phyloP scores from a whole-genome alignment of 352 stramenopile genomes.

The Globisporangium megalacanthum region DNA sequence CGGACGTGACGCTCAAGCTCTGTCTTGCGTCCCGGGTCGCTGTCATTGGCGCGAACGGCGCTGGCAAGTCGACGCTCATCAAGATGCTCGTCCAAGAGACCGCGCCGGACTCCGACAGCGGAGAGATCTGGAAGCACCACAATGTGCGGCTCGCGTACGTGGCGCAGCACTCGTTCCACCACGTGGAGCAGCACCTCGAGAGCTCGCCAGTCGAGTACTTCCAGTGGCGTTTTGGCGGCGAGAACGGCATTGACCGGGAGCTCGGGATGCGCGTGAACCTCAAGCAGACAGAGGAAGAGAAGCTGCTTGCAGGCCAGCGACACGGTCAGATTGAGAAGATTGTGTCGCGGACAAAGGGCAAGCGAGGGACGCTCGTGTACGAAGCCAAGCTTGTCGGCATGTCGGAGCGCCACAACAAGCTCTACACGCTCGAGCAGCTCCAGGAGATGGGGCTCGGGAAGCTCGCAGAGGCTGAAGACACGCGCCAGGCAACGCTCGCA shows the following conservation, averaged over 20 bases:
- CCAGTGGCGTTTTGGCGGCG: slow-evolving; percentile 94
- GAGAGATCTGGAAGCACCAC: slow-evolving; percentile 82
- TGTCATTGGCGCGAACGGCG: slow-evolving; percentile 87
- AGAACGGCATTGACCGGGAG: slow-evolving; percentile 94
- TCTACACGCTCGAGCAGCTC: slow-evolving; percentile 62
- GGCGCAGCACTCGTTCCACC: slow-evolving; percentile 96
- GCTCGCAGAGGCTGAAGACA: slow-evolving; percentile 58
- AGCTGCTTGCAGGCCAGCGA: slow-evolving; percentile 87
- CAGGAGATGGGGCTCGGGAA: slow-evolving; percentile 65
- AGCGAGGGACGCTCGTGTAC: slow-evolving; percentile 78
- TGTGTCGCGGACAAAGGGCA: slow-evolving; percentile 82
- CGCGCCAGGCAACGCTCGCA: slow-evolving; percentile 52
- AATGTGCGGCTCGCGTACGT: slow-evolving; percentile 94
- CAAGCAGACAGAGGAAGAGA: slow-evolving; percentile 90
- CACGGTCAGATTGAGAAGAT: slow-evolving; percentile 92
- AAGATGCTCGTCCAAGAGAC: slow-evolving; percentile 91
- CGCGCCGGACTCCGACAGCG: slow-evolving; percentile 41
- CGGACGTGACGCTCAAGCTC: slow-evolving; percentile 75
- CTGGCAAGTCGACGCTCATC: slow-evolving; percentile 95
- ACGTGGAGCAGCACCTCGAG: slow-evolving; percentile 97
- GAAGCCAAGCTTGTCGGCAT: slow-evolving; percentile 87
- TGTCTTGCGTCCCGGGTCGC: slow-evolving; percentile 79
- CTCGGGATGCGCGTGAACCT: slow-evolving; percentile 87
- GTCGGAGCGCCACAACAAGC: slow-evolving; percentile 55
- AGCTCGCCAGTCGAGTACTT: slow-evolving; percentile 96